Conservation (phyloP, 441 rosid genomes). For the Adansonia grandidieri region DNA sequence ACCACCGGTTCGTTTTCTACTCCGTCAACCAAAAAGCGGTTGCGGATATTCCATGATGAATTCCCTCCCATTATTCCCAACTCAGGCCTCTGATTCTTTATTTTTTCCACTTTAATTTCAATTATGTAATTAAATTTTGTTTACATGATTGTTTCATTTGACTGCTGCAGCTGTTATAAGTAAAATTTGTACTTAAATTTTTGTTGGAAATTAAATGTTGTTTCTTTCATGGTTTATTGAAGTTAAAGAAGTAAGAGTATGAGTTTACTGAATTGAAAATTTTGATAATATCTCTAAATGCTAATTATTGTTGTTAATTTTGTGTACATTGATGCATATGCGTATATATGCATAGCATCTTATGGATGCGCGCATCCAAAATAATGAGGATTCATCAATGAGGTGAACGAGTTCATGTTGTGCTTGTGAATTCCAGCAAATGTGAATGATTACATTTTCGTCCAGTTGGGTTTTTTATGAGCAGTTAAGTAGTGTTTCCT, state of each 20-base stretch:
- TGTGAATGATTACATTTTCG: not conserved
- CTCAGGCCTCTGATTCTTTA: constrained; percentile 43
- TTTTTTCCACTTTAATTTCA: not conserved
- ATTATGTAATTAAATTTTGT: too few relatives aligned
- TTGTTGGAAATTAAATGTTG: not conserved
- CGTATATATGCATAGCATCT: not conserved
- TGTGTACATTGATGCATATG: not conserved
- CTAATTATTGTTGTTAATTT: not conserved
- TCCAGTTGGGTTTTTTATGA: not conserved
- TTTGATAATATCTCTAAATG: not conserved
- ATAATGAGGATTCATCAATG: not conserved
- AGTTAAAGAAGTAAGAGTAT: not conserved
- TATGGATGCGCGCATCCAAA: not conserved
- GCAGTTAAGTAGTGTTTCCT: not conserved
- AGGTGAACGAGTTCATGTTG: not conserved
- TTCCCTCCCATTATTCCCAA: constrained; percentile 53
- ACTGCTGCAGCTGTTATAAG: not conserved
- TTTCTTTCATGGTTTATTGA: not conserved
- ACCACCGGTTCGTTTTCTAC: constrained; percentile 61
- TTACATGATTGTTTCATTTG: not conserved
- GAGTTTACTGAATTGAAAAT: not conserved
- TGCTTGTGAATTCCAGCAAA: not conserved
- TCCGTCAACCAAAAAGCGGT: constrained; percentile 60
- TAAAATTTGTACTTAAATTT: not conserved
- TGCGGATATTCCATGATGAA: constrained; percentile 67